Evolutionary conservation across 306 rosid species (phyloP).

Genomic region (Pyrus betulifolia): DNA sequence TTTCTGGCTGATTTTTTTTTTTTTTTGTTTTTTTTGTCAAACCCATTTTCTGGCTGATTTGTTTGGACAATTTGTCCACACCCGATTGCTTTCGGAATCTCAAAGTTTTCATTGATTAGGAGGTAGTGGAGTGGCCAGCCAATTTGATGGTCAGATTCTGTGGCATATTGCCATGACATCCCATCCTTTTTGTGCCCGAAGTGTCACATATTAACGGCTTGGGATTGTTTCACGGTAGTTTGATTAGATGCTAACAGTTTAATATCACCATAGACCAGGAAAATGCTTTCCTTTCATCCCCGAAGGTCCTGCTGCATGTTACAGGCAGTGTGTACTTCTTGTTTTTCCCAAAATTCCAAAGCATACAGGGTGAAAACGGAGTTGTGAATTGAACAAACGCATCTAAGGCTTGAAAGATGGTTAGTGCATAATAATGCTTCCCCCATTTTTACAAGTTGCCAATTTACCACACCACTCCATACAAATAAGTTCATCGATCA

Average conservation of each 20-base stretch:
- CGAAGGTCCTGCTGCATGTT: background rate
- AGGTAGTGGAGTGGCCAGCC: slow-evolving; percentile 20
- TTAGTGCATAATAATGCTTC: background rate
- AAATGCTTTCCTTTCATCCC: background rate
- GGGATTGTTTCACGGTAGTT: background rate
- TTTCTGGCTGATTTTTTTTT: background rate
- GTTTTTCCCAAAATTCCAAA: slow-evolving; percentile 7
- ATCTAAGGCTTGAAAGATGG: slow-evolving; percentile 4
- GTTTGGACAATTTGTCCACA: slow-evolving; percentile 42
- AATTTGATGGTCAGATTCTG: slow-evolving; percentile 1
- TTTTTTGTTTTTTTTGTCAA: no score
- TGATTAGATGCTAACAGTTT: background rate
- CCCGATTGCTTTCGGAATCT: slow-evolving; percentile 46
- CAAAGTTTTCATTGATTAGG: slow-evolving; percentile 5
- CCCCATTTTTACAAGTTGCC: background rate
- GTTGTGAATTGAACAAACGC: background rate
- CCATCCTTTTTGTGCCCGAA: slow-evolving; percentile 1
- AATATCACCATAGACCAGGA: background rate
- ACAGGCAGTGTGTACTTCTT: background rate
- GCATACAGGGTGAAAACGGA: background rate
- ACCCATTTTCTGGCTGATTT: background rate
- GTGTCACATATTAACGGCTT: slow-evolving; percentile 23
- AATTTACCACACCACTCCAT: background rate
- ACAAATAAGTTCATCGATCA: background rate
- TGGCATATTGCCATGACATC: background rate